Conservation (phyloP, 2,329 filamentous ascomycete species). For the Rutstroemia sp. region DNA sequence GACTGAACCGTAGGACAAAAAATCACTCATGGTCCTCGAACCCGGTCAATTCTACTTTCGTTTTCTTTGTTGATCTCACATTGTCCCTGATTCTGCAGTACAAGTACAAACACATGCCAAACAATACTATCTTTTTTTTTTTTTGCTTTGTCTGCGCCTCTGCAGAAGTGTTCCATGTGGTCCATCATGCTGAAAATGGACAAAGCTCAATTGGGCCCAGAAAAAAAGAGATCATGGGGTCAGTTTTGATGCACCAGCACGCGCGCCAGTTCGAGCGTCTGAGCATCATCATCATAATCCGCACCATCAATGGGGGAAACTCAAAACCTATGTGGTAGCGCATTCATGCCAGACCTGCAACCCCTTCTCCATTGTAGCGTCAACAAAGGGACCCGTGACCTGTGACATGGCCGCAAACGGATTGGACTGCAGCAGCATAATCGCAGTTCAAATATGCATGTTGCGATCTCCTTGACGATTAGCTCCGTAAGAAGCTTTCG, state of each 20-base stretch:
- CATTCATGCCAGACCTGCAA: constrained; percentile 2
- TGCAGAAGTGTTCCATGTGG: background rate
- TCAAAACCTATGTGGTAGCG: background rate
- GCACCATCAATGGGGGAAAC: background rate
- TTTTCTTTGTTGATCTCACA: background rate
- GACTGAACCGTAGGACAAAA: too few relatives aligned
- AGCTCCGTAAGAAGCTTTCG: background rate
- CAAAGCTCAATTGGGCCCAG: background rate
- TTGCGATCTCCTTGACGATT: background rate
- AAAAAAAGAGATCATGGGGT: constrained; percentile 7
- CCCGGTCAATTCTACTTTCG: background rate
- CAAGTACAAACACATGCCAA: background rate
- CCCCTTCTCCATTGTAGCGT: background rate
- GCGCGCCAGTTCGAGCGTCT: constrained; percentile 2
- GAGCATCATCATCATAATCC: background rate
- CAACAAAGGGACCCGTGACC: background rate
- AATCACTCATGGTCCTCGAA: background rate
- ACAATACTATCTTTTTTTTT: background rate
- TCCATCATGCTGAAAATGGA: background rate
- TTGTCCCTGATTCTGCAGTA: background rate
- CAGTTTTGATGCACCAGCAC: constrained; percentile 3
- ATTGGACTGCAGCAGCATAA: constrained; percentile 2
- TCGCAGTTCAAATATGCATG: background rate
- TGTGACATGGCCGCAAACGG: background rate
- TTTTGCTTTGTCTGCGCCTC: background rate